Percentiles rank a stretch among this genome's conserved stretches.
These are phyloP conservation scores for Boletus speciosus DNA, from an alignment of 768 basidiomycete genomes.

Conservation along the genomic window DNA sequence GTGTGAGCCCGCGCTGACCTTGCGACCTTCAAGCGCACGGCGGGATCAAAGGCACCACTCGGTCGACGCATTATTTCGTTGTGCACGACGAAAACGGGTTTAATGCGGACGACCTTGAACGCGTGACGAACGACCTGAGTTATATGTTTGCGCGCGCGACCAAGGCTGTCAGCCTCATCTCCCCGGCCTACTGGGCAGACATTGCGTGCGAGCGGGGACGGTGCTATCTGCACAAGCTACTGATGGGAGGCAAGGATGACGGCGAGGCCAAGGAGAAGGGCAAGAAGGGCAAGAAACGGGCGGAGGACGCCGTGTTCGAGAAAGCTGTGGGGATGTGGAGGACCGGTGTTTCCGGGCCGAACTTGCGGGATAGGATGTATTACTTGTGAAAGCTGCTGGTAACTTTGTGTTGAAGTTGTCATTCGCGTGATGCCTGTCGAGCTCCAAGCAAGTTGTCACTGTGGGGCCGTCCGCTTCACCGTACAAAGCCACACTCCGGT, in stretches of 20 bases:
- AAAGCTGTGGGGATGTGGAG: conserved; percentile 58
- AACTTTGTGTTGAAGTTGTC: no score
- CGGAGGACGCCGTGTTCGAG: conserved; percentile 46
- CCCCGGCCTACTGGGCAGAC: conserved; percentile 41
- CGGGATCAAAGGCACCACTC: conserved; percentile 42
- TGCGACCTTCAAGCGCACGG: conserved; percentile 33
- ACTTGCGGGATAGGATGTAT: conserved; percentile 66
- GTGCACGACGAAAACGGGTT: conserved; percentile 53
- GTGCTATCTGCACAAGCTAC: conserved; percentile 46
- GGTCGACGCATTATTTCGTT: conserved; percentile 54
- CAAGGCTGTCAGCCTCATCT: conserved; percentile 39
- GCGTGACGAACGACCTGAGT: conserved; percentile 47
- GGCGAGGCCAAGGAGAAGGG: conserved; percentile 20
- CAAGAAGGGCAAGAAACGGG: conserved; percentile 29
- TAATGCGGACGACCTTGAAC: conserved; percentile 46
- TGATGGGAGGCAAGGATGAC: conserved; percentile 31
- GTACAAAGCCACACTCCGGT: conserved; percentile 50
- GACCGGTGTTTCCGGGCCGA: conserved; percentile 46
- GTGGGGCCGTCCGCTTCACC: conserved; percentile 33
- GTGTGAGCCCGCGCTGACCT: not conserved
- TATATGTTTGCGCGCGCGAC: conserved; percentile 61
- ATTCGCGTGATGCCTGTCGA: conserved; percentile 44
- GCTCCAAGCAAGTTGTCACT: conserved; percentile 40
- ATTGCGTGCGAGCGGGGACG: conserved; percentile 52
- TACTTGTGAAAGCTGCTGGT: conserved; percentile 40